Conservation (phyloP, 2,329 filamentous ascomycete genomes). For the Beauveria sp. region DNA sequence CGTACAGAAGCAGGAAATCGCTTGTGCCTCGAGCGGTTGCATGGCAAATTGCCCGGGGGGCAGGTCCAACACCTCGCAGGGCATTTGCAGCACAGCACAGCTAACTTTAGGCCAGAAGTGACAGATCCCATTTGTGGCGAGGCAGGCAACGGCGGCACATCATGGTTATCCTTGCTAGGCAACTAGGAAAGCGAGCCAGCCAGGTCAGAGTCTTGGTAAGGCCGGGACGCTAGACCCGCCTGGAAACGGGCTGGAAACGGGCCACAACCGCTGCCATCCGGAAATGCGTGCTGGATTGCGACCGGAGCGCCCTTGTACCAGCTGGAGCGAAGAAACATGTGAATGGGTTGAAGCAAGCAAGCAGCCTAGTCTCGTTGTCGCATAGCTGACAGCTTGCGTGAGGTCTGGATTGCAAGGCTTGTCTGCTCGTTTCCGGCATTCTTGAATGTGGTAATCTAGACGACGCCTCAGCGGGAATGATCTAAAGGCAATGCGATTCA, state of each 20-base stretch:
- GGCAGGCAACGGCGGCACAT: slow-evolving; percentile 4
- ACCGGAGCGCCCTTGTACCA: background rate
- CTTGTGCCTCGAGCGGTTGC: background rate
- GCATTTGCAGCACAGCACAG: background rate
- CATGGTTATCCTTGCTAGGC: slow-evolving; percentile 10
- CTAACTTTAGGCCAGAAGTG: slow-evolving; percentile 9
- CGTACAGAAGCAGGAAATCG: background rate
- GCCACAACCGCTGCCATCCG: slow-evolving; percentile 11
- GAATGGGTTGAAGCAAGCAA: background rate
- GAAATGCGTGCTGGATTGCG: background rate
- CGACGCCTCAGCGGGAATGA: background rate
- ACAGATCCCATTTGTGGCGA: slow-evolving; percentile 21
- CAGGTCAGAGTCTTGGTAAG: slow-evolving; percentile 7
- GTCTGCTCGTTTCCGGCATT: background rate
- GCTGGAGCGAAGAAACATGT: background rate
- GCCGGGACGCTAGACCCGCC: slow-evolving; percentile 22
- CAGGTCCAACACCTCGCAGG: background rate
- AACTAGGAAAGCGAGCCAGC: background rate
- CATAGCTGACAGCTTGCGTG: background rate
- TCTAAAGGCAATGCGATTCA: background rate
- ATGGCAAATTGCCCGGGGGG: background rate
- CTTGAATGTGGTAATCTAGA: background rate
- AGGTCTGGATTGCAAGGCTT: background rate
- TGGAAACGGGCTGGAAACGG: background rate
- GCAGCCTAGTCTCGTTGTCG: background rate